Evolutionary conservation across 345 rosid genomes (phyloP).

Genomic region (Arabis hirsuta): DNA sequence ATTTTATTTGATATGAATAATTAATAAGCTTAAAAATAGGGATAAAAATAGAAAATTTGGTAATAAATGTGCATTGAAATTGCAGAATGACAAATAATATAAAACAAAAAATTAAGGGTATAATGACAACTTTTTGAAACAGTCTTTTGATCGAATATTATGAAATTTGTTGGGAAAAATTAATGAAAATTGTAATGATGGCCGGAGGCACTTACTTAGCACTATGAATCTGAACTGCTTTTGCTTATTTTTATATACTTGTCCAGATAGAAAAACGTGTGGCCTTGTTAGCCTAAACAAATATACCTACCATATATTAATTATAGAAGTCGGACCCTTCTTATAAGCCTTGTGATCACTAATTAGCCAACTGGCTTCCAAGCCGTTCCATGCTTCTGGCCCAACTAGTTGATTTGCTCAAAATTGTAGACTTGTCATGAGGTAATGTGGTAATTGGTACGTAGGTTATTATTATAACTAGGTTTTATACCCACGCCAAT

Average conservation of each 20-base stretch:
- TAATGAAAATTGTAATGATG: slow-evolving; percentile 4
- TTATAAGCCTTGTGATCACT: not conserved
- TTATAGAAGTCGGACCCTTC: not conserved
- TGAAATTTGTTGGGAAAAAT: not conserved
- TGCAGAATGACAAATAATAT: too few species aligned
- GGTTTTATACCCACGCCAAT: too few species aligned
- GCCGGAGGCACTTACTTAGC: slow-evolving; percentile 20
- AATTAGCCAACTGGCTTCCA: not conserved
- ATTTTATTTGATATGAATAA: too few species aligned
- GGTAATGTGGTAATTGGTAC: too few species aligned
- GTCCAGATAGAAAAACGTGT: slow-evolving; percentile 36
- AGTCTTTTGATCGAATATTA: not conserved
- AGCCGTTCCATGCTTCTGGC: not conserved
- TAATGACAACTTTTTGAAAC: too few species aligned
- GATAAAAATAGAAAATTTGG: too few species aligned
- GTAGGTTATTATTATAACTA: too few species aligned
- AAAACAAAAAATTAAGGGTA: too few species aligned
- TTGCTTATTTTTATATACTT: not conserved
- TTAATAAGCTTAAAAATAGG: too few species aligned
- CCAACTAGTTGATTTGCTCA: not conserved
- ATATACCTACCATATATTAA: not conserved
- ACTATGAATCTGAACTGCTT: slow-evolving; percentile 27
- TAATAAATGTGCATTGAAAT: too few species aligned
- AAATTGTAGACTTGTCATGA: too few species aligned
- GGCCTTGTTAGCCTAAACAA: slow-evolving; percentile 6